These are phyloP conservation scores for Rhodosporidiobolus odoratus DNA, from an alignment of 768 basidiomycete species.

Conservation along the genomic window DNA sequence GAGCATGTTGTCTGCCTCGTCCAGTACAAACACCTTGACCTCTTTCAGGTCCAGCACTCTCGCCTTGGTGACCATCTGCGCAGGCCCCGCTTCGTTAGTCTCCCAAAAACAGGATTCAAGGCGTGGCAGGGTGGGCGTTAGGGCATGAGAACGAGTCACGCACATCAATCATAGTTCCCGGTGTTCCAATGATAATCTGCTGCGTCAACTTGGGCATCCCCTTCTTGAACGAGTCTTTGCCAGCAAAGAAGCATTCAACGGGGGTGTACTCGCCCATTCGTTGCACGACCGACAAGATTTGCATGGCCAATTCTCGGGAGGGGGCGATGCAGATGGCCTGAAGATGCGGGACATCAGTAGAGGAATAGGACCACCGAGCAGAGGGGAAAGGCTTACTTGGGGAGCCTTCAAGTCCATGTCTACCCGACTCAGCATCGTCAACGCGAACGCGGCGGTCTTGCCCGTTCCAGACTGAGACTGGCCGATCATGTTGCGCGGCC, in stretches of 20 bases:
- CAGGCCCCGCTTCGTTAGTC: no score
- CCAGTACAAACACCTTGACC: constrained; percentile 88
- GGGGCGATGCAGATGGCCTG: constrained; percentile 97
- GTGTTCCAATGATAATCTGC: constrained; percentile 91
- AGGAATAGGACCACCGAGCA: neutral
- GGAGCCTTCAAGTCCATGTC: constrained; percentile 76
- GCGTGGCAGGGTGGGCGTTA: no score
- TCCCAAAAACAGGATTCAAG: no score
- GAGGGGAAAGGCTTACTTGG: constrained; percentile 56
- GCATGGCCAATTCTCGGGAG: constrained; percentile 90
- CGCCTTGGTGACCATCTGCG: constrained; percentile 38
- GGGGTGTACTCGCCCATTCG: constrained; percentile 92
- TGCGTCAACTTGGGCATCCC: constrained; percentile 58
- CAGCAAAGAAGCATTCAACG: constrained; percentile 90
- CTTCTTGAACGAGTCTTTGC: constrained; percentile 61
- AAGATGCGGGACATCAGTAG: neutral
- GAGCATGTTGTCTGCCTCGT: constrained; percentile 99
- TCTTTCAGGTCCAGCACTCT: constrained; percentile 61
- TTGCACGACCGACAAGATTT: constrained; percentile 91
- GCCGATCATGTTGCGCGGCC: constrained; percentile 97
- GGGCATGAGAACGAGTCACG: constrained; percentile 50
- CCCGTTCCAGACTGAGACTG: constrained; percentile 99
- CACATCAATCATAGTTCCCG: constrained; percentile 88
- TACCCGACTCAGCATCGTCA: constrained; percentile 92
- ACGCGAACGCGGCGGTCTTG: constrained; percentile 95